Evolutionary conservation across 2,329 filamentous ascomycete genomes (phyloP).

Genomic region (Fonsecaea nubica): DNA sequence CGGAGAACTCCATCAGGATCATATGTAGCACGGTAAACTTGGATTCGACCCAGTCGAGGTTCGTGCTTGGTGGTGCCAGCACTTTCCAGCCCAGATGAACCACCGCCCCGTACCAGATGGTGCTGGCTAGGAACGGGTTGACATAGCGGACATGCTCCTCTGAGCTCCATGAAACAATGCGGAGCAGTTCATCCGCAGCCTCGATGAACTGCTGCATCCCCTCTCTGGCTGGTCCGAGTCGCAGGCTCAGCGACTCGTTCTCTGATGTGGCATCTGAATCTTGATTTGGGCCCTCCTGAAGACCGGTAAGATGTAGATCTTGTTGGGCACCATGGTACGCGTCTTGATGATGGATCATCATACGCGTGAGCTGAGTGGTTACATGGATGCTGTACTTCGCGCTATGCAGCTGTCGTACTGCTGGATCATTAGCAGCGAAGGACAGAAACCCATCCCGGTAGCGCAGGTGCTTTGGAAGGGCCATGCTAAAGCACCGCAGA

Average conservation of each 20-base stretch:
- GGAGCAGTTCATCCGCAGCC: constrained; percentile 43
- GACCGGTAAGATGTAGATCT: constrained; percentile 11
- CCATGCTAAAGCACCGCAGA: constrained; percentile 38
- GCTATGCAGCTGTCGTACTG: constrained; percentile 32
- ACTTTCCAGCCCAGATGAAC: constrained; percentile 40
- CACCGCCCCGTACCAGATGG: constrained; percentile 45
- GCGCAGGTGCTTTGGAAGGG: constrained; percentile 42
- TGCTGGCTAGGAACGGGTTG: constrained; percentile 46
- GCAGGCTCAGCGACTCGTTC: constrained; percentile 11
- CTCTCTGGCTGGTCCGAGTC: constrained; percentile 14
- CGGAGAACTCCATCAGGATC: constrained; percentile 42
- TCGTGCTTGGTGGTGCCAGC: constrained; percentile 3
- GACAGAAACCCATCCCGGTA: constrained; percentile 43
- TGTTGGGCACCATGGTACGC: constrained; percentile 16
- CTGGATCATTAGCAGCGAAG: constrained; percentile 10
- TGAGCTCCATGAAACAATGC: constrained; percentile 41
- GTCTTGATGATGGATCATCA: constrained; percentile 41
- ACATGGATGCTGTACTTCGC: constrained; percentile 45
- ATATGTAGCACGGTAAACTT: constrained; percentile 38
- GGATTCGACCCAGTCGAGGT: constrained; percentile 23
- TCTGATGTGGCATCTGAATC: not conserved
- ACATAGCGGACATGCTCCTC: constrained; percentile 43
- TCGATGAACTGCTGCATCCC: constrained; percentile 41
- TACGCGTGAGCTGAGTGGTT: constrained; percentile 45
- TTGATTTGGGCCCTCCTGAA: not conserved